phyloP scores from a whole-genome alignment of 257 asterid species.

The Solanum chaucha region DNA sequence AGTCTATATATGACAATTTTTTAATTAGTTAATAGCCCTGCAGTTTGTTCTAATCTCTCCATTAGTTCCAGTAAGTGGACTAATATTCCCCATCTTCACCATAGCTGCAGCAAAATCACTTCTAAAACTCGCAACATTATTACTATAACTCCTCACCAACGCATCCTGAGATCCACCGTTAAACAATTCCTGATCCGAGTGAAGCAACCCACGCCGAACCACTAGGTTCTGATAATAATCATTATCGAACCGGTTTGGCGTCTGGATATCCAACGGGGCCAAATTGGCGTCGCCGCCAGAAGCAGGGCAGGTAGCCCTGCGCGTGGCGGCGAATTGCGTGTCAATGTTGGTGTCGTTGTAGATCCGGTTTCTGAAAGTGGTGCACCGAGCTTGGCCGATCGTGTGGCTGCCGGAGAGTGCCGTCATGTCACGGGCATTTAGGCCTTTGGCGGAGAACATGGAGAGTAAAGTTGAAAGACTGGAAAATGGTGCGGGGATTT shows the following conservation, averaged over 20 bases:
- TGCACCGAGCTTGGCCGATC: no score
- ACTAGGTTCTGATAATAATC: slow-evolving; percentile 35
- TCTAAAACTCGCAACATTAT: slow-evolving; percentile 9
- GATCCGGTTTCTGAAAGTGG: no score
- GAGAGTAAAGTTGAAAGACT: no score
- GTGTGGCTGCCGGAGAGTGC: no score
- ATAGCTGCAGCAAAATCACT: slow-evolving; percentile 51
- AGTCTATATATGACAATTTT: not conserved
- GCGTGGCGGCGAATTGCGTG: no score
- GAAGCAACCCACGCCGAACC: slow-evolving; percentile 40
- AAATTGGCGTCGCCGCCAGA: slow-evolving; percentile 38
- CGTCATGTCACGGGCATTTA: no score
- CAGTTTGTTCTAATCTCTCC: slow-evolving; percentile 62
- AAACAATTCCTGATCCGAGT: slow-evolving; percentile 64
- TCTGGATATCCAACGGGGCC: slow-evolving; percentile 30
- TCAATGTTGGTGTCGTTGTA: no score
- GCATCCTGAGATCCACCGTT: slow-evolving; percentile 49
- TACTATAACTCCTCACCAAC: slow-evolving; percentile 30
- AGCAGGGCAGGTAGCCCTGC: slow-evolving; percentile 23
- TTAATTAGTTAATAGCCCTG: slow-evolving; percentile 21
- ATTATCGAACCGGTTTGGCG: slow-evolving; percentile 32
- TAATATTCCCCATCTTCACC: slow-evolving; percentile 60
- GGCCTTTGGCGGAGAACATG: no score
- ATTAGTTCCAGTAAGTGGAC: slow-evolving; percentile 49
- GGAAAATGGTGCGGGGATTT: no score